Conservation (phyloP, 345 rosid genomes). For the Acer yangbiense region DNA sequence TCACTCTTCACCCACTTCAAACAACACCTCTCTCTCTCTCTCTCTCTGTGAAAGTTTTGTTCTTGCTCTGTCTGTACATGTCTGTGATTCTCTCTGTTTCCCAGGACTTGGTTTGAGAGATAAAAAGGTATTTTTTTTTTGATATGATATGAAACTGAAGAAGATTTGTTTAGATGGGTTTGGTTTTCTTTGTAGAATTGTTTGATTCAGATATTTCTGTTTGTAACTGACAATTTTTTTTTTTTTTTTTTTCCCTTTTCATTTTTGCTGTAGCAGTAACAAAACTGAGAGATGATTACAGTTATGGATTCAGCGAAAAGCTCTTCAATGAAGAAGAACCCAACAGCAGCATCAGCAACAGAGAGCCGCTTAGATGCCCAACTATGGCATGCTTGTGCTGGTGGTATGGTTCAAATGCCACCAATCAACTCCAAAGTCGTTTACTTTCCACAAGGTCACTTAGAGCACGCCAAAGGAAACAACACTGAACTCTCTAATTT, state of each 20-base stretch:
- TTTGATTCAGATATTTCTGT: neutral
- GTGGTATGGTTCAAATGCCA: slow-evolving; percentile 96
- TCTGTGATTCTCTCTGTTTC: neutral
- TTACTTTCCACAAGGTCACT: slow-evolving; percentile 96
- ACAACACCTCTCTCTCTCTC: neutral
- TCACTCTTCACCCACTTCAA: slow-evolving; percentile 12
- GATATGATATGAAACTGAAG: neutral
- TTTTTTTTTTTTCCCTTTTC: neutral
- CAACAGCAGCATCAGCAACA: neutral
- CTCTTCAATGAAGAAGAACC: slow-evolving; percentile 32
- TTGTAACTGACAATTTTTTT: slow-evolving; percentile 6
- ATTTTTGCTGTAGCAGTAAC: slow-evolving; percentile 21
- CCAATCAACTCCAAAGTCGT: slow-evolving; percentile 67
- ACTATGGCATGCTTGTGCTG: slow-evolving; percentile 99
- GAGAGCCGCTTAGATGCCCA: slow-evolving; percentile 85
- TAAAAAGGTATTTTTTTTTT: neutral
- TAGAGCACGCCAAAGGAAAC: slow-evolving; percentile 75
- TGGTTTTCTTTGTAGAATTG: no score
- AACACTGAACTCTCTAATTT: slow-evolving; percentile 51
- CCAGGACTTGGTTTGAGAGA: neutral
- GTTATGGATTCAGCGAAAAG: slow-evolving; percentile 49
- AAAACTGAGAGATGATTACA: slow-evolving; percentile 34
- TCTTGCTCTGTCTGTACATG: neutral
- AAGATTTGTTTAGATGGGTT: neutral
- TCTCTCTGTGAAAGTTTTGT: neutral